Evolutionary conservation across 1,284 basidiomycete species (phyloP).

Genomic region (Melampsora americana): DNA sequence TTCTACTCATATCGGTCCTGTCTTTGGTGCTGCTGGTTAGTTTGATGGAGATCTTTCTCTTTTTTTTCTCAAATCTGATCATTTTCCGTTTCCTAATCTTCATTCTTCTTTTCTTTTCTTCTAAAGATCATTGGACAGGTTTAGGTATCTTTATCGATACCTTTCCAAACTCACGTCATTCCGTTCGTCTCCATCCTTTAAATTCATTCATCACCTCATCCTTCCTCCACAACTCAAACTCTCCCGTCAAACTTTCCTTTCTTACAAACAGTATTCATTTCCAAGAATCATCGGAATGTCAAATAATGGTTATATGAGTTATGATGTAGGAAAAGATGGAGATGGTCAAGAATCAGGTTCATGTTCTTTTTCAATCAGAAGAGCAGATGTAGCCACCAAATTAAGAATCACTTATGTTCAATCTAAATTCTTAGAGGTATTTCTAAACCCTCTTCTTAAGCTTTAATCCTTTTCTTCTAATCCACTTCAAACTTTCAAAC

Average conservation of each 20-base stretch:
- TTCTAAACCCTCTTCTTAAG: too few species aligned
- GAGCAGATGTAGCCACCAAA: constrained; percentile 86
- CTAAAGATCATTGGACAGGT: constrained; percentile 78
- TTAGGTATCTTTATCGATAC: constrained; percentile 93
- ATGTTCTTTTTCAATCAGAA: constrained; percentile 67
- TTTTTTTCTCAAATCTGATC: background rate
- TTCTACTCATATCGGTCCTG: constrained; percentile 75
- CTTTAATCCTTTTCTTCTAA: too few species aligned
- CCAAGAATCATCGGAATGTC: constrained; percentile 80
- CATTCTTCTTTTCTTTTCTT: background rate
- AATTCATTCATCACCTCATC: too few species aligned
- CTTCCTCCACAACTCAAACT: background rate
- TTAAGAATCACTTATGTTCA: constrained; percentile 82
- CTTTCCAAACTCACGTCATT: constrained; percentile 77
- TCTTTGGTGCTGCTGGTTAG: constrained; percentile 80
- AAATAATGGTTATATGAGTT: constrained; percentile 81
- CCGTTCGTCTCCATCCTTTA: too few species aligned
- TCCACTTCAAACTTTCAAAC: too few species aligned
- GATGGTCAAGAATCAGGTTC: constrained; percentile 64
- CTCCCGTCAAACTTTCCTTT: too few species aligned
- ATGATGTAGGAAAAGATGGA: constrained; percentile 78
- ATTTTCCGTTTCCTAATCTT: background rate
- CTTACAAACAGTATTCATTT: constrained; percentile 78
- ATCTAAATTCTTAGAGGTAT: constrained; percentile 73
- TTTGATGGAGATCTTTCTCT: constrained; percentile 33